Evolutionary conservation across 331 rosid species (phyloP).

Genomic region (Pyrus hybrid): DNA sequence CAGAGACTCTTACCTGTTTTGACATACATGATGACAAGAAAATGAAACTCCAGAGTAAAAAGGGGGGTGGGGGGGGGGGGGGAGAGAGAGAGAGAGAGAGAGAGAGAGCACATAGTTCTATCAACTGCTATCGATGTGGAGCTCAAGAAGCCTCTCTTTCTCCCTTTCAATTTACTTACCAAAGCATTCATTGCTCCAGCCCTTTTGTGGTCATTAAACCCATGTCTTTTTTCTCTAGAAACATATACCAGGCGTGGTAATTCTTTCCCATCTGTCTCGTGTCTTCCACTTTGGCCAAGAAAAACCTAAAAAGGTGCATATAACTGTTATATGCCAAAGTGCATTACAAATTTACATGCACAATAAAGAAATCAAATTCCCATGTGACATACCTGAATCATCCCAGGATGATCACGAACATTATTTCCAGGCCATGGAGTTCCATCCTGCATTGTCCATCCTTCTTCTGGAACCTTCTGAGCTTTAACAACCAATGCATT

Average conservation of each 20-base stretch:
- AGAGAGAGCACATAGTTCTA: neutral
- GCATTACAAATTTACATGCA: neutral
- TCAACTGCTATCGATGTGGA: neutral
- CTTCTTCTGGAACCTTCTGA: conserved; percentile 31
- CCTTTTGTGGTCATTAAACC: conserved; percentile 34
- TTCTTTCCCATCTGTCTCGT: conserved; percentile 23
- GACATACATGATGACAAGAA: neutral
- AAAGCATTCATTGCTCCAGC: conserved; percentile 40
- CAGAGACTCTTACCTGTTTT: conserved; percentile 32
- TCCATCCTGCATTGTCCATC: conserved; percentile 40
- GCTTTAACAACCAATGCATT: conserved; percentile 36
- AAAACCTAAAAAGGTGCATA: conserved; percentile 15
- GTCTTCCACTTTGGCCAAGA: conserved; percentile 31
- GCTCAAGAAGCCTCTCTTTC: neutral
- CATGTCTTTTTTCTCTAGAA: conserved; percentile 36
- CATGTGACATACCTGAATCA: conserved; percentile 27
- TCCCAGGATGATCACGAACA: conserved; percentile 36
- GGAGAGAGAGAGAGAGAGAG: too few relatives aligned
- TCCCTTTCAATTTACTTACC: conserved; percentile 11
- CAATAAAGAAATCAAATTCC: neutral
- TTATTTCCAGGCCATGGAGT: conserved; percentile 36
- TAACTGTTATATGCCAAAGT: neutral
- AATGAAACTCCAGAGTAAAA: neutral
- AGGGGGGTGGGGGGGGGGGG: too few relatives aligned
- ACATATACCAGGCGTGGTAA: conserved; percentile 35